These are phyloP conservation scores for Neonectria sp. DNA, from an alignment of 2,329 filamentous ascomycete genomes.

Conservation along the genomic window DNA sequence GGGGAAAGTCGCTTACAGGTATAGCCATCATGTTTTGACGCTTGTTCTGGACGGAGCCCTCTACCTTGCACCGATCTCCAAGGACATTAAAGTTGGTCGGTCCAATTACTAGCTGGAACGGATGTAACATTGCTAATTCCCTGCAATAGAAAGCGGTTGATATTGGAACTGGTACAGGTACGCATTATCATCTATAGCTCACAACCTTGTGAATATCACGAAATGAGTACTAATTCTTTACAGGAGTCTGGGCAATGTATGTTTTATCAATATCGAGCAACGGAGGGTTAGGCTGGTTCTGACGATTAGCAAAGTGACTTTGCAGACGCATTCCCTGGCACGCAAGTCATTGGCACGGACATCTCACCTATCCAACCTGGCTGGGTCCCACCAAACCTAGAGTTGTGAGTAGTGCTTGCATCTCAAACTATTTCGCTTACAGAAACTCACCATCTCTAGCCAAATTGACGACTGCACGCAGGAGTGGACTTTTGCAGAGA, in stretches of 20 bases:
- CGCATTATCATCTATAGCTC: not conserved
- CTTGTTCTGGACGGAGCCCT: conserved; percentile 30
- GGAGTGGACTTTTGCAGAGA: conserved; percentile 44
- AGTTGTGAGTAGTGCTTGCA: conserved; percentile 25
- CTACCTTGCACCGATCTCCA: conserved; percentile 19
- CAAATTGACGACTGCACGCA: conserved; percentile 49
- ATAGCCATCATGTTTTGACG: conserved; percentile 36
- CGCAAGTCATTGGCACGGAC: conserved; percentile 35
- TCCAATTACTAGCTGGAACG: not conserved
- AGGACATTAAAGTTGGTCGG: conserved; percentile 27
- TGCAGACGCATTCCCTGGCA: conserved; percentile 25
- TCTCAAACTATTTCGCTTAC: not conserved
- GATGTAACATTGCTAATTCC: not conserved
- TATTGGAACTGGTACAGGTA: conserved; percentile 38
- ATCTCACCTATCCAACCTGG: conserved; percentile 36
- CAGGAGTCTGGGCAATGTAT: conserved; percentile 39
- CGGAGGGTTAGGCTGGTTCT: not conserved
- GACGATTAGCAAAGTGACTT: conserved; percentile 23
- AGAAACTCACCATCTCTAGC: not conserved
- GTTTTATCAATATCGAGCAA: not conserved
- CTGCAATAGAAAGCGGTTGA: conserved; percentile 22
- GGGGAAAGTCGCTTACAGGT: not conserved
- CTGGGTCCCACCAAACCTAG: conserved; percentile 33
- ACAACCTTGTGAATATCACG: accelerated
- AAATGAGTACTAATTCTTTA: accelerated